Conservation (phyloP, 768 basidiomycete genomes). For the Tylopilus balloui region DNA sequence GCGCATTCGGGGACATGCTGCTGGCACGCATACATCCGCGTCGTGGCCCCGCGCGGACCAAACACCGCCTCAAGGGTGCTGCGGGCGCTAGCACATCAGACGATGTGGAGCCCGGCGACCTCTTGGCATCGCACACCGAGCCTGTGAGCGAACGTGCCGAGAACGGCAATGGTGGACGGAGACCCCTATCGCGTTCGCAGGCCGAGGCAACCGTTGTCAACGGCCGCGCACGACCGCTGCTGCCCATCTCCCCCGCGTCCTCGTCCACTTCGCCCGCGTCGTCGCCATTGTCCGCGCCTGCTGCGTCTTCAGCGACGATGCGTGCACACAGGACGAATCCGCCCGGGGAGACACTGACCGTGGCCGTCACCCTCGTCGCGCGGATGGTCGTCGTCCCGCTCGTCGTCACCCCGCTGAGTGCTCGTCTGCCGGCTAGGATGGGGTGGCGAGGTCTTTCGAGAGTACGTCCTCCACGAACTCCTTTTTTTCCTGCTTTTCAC, state of each 20-base stretch:
- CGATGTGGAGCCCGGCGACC: conserved; percentile 10
- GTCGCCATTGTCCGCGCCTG: neutral
- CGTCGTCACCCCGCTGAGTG: conserved; percentile 68
- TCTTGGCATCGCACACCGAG: conserved; percentile 5
- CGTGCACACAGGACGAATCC: conserved; percentile 7
- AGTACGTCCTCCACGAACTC: conserved; percentile 53
- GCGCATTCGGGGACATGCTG: conserved; percentile 15
- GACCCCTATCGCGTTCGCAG: neutral
- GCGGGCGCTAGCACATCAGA: neutral
- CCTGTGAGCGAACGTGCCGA: neutral
- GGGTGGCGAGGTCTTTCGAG: conserved; percentile 52
- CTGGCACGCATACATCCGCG: conserved; percentile 6
- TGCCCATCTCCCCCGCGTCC: neutral
- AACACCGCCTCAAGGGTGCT: neutral
- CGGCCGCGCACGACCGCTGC: neutral
- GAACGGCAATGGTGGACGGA: too few species aligned
- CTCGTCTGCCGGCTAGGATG: conserved; percentile 49
- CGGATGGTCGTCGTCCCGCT: conserved; percentile 86
- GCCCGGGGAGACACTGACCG: conserved; percentile 76
- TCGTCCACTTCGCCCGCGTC: neutral
- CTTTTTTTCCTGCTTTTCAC: neutral
- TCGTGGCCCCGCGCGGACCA: neutral
- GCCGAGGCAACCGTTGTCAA: neutral
- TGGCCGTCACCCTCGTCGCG: conserved; percentile 75
- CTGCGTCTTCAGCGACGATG: neutral